Evolutionary conservation across 176 grass and related monocot species (phyloP).

Genomic region (Sorghum bicolor): DNA sequence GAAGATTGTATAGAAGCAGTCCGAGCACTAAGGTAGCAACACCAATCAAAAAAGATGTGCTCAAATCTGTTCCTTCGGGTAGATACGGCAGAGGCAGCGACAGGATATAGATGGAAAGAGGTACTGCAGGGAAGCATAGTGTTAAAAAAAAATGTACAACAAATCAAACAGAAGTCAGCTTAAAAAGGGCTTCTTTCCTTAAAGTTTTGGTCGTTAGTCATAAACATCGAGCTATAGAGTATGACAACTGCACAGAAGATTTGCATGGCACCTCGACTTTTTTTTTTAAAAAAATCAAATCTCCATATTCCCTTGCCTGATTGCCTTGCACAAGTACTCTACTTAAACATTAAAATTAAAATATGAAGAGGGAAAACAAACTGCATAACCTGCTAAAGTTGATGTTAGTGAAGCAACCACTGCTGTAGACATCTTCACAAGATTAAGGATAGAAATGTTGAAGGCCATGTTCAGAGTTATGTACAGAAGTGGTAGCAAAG

Average conservation of each 20-base stretch:
- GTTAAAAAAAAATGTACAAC: slow-evolving; percentile 16
- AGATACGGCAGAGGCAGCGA: slow-evolving; percentile 77
- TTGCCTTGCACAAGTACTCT: background rate
- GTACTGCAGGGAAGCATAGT: slow-evolving; percentile 47
- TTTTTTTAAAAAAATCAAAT: background rate
- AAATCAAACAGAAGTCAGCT: background rate
- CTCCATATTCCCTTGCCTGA: background rate
- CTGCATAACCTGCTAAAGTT: slow-evolving; percentile 74
- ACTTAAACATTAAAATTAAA: slow-evolving; percentile 8
- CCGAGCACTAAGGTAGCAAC: slow-evolving; percentile 64
- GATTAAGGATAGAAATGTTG: slow-evolving; percentile 85
- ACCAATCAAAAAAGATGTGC: slow-evolving; percentile 56
- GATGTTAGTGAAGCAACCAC: slow-evolving; percentile 75
- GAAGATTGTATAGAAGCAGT: slow-evolving; percentile 75
- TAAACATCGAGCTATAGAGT: background rate
- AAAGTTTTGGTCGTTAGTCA: background rate
- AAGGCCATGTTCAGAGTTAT: slow-evolving; percentile 86
- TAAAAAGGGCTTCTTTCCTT: background rate
- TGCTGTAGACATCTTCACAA: slow-evolving; percentile 94
- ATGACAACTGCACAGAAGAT: background rate
- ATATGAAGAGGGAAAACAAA: background rate
- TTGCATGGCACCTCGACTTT: background rate
- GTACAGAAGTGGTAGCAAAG: slow-evolving; percentile 72
- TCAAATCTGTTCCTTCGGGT: slow-evolving; percentile 57
- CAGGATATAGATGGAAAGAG: slow-evolving; percentile 67